Evolutionary conservation across 257 asterid genomes (phyloP).

Genomic region (Rhazya stricta): DNA sequence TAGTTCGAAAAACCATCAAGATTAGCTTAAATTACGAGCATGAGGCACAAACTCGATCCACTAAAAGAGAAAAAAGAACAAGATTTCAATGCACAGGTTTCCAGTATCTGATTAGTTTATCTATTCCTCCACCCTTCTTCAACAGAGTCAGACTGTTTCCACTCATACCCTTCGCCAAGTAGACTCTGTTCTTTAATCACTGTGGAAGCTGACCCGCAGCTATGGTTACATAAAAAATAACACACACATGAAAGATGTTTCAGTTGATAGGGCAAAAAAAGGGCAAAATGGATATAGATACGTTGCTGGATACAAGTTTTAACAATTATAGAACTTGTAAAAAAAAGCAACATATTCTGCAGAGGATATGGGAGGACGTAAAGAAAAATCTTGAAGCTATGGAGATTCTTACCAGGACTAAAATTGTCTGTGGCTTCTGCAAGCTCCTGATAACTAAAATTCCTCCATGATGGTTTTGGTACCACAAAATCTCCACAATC

Average conservation of each 20-base stretch:
- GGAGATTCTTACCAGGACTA: slow-evolving; percentile 39
- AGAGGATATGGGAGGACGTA: not conserved
- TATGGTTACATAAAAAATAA: not conserved
- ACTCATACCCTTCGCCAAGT: not conserved
- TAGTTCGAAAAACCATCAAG: not conserved
- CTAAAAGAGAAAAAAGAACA: too few relatives aligned
- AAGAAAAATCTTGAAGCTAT: not conserved
- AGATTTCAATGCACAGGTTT: not conserved
- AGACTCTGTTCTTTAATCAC: not conserved
- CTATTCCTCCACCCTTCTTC: not conserved
- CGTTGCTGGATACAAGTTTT: not conserved
- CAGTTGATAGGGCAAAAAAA: not conserved
- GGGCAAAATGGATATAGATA: not conserved
- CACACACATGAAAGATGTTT: not conserved
- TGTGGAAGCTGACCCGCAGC: not conserved
- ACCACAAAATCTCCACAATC: slow-evolving; percentile 44
- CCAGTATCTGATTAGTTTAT: too few relatives aligned
- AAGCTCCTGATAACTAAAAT: slow-evolving; percentile 49
- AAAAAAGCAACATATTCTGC: not conserved
- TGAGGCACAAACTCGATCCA: not conserved
- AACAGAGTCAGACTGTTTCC: not conserved
- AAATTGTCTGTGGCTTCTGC: slow-evolving; percentile 58
- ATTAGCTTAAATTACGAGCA: not conserved
- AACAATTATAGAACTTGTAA: not conserved
- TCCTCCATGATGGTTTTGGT: slow-evolving; percentile 88